A percentile compares a stretch with the other conserved stretches of the same genome.
phyloP scores from a whole-genome alignment of 1,284 basidiomycete genomes.

The Erythrobasidium hasegawianum region DNA sequence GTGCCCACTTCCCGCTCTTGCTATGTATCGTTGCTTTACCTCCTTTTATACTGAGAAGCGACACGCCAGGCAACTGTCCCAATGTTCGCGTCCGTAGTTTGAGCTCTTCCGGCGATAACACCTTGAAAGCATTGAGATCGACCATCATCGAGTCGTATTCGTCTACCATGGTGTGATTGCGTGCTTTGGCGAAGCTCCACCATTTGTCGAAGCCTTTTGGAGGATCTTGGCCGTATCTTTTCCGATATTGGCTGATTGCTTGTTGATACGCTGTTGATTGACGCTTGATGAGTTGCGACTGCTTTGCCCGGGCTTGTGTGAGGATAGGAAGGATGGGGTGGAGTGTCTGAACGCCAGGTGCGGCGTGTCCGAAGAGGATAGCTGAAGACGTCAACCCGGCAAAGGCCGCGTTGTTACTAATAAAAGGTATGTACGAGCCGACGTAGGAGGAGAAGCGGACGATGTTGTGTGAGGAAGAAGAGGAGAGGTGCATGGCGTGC shows the following conservation, averaged over 20 bases:
- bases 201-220: slow-evolving; percentile 84
- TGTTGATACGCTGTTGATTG: slow-evolving; percentile 46
- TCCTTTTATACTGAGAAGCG: slow-evolving; percentile 42
- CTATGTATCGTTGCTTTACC: slow-evolving; percentile 55
- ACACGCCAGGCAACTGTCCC: slow-evolving; percentile 43
- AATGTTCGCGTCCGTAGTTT: slow-evolving; percentile 63
- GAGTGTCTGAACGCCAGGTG: slow-evolving; percentile 34
- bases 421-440: slow-evolving; percentile 26
- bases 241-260: slow-evolving; percentile 73
- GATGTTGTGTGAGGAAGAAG: slow-evolving; percentile 9
- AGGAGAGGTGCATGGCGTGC: slow-evolving; percentile 9
- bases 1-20: slow-evolving; percentile 53
- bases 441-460: slow-evolving; percentile 28
- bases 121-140: slow-evolving; percentile 78
- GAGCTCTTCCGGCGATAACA: slow-evolving; percentile 66
- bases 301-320: slow-evolving; percentile 24
- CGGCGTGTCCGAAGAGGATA: slow-evolving; percentile 34
- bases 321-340: slow-evolving; percentile 45
- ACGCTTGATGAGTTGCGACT: slow-evolving; percentile 32
- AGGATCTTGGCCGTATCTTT: slow-evolving; percentile 70
- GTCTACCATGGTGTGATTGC: slow-evolving; percentile 75
- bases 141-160: slow-evolving; percentile 79
- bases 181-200: slow-evolving; percentile 73
- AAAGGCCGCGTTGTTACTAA: slow-evolving; percentile 14
- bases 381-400: slow-evolving; percentile 22